Percentiles rank a stretch among this genome's conserved stretches.
Evolutionary conservation across 306 rosid species (phyloP).

Genomic region (Quercus gilva): DNA sequence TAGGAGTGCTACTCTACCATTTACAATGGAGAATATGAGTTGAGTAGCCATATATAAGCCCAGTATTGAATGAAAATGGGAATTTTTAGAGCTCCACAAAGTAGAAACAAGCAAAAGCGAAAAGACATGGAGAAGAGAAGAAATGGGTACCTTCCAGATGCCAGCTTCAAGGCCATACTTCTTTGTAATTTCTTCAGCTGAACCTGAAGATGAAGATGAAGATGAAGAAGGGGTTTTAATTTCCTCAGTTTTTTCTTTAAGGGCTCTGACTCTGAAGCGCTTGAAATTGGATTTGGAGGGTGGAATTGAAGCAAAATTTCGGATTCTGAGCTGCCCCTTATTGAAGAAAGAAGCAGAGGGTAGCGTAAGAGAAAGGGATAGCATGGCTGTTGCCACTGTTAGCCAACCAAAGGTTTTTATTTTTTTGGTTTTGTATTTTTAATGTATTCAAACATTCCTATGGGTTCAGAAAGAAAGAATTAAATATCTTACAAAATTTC

Average conservation of each 20-base stretch:
- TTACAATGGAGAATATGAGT: background rate
- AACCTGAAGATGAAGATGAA: constrained; percentile 32
- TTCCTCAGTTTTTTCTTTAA: constrained; percentile 74
- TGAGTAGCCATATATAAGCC: background rate
- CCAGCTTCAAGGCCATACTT: constrained; percentile 96
- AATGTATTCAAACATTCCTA: constrained; percentile 26
- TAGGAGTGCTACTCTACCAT: background rate
- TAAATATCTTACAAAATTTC: background rate
- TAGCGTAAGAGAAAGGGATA: constrained; percentile 24
- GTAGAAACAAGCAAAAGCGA: constrained; percentile 5
- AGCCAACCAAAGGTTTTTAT: constrained; percentile 9
- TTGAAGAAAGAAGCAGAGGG: constrained; percentile 38
- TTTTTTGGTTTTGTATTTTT: too few species aligned
- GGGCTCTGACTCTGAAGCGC: constrained; percentile 59
- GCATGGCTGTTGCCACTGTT: constrained; percentile 46
- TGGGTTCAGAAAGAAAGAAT: background rate
- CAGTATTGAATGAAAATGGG: background rate
- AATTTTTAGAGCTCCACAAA: background rate
- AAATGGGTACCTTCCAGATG: constrained; percentile 78
- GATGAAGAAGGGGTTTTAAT: constrained; percentile 49
- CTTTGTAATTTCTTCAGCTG: constrained; percentile 72
- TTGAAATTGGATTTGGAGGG: constrained; percentile 25
- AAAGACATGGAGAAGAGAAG: background rate
- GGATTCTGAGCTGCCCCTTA: constrained; percentile 17
- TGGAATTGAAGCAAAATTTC: constrained; percentile 24